These are phyloP conservation scores for Gossypioides kirkii DNA, from an alignment of 345 rosid species.

Conservation along the genomic window DNA sequence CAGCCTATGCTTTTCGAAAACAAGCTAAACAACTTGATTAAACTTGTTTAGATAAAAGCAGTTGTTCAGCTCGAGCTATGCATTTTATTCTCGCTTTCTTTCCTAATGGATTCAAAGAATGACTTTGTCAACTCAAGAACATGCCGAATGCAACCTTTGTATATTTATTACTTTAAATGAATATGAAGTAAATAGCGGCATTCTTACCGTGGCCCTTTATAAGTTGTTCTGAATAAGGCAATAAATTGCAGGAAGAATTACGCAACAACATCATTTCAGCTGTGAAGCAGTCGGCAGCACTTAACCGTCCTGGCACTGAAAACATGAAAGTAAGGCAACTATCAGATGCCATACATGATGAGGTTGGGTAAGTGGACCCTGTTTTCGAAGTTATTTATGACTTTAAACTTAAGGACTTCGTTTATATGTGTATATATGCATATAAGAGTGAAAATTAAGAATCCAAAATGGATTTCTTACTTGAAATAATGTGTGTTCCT, in stretches of 20 bases:
- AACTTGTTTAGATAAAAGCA: not conserved
- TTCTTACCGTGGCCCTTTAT: not conserved
- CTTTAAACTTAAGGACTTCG: not conserved
- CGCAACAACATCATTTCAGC: slow-evolving; percentile 52
- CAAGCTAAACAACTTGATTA: not conserved
- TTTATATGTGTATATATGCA: not conserved
- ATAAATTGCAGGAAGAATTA: slow-evolving; percentile 62
- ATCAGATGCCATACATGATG: slow-evolving; percentile 77
- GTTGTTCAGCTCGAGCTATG: not conserved
- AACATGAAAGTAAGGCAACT: slow-evolving; percentile 84
- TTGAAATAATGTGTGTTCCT: not conserved
- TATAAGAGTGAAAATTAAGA: not conserved
- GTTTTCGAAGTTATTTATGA: not conserved
- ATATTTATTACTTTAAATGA: not conserved
- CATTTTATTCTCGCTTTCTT: not conserved
- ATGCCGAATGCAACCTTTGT: not conserved
- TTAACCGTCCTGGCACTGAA: slow-evolving; percentile 51
- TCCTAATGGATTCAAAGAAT: not conserved
- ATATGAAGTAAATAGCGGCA: not conserved
- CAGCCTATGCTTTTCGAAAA: not conserved
- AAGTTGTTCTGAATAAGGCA: slow-evolving; percentile 13
- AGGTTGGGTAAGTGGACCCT: slow-evolving; percentile 57
- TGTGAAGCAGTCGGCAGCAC: slow-evolving; percentile 70
- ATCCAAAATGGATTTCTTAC: not conserved
- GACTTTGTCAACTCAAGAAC: not conserved